A percentile compares a stretch with the other conserved stretches of the same genome.
These are phyloP conservation scores for Termitomyces heimii DNA, from an alignment of 768 basidiomycete genomes.

Conservation along the genomic window DNA sequence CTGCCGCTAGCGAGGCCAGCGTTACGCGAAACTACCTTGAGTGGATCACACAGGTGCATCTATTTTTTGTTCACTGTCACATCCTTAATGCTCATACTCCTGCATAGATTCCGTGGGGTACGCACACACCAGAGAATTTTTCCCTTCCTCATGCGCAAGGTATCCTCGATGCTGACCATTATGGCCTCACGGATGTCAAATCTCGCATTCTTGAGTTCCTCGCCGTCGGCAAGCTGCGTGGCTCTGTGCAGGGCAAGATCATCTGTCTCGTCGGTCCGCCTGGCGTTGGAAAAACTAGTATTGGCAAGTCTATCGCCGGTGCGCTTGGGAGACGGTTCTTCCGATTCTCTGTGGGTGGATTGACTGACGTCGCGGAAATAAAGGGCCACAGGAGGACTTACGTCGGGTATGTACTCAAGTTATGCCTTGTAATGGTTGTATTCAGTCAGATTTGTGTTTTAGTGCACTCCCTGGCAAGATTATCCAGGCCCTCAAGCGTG, in stretches of 20 bases:
- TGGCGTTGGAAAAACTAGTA: slow-evolving; percentile 95
- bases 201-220: slow-evolving; percentile 94
- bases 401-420: slow-evolving; percentile 58
- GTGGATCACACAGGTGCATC: slow-evolving; percentile 74
- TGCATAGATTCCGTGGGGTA: slow-evolving; percentile 88
- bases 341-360: slow-evolving; percentile 92
- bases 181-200: slow-evolving; percentile 89
- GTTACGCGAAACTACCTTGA: slow-evolving; percentile 94
- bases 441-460: neutral
- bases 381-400: slow-evolving; percentile 98
- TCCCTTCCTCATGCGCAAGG: slow-evolving; percentile 74
- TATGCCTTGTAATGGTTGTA: neutral
- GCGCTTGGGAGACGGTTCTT: slow-evolving; percentile 92
- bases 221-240: slow-evolving; percentile 90
- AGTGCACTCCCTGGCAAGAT: slow-evolving; percentile 93
- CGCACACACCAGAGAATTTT: slow-evolving; percentile 90
- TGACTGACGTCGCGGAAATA: slow-evolving; percentile 98
- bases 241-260: slow-evolving; percentile 95
- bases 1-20: slow-evolving; percentile 87
- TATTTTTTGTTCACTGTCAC: neutral
- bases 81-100: neutral
- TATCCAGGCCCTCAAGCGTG: slow-evolving; percentile 88
- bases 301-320: slow-evolving; percentile 91
- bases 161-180: slow-evolving; percentile 93
- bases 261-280: slow-evolving; percentile 95